Evolutionary conservation across 345 rosid genomes (phyloP).

Genomic region (Gossypium sturtianum): DNA sequence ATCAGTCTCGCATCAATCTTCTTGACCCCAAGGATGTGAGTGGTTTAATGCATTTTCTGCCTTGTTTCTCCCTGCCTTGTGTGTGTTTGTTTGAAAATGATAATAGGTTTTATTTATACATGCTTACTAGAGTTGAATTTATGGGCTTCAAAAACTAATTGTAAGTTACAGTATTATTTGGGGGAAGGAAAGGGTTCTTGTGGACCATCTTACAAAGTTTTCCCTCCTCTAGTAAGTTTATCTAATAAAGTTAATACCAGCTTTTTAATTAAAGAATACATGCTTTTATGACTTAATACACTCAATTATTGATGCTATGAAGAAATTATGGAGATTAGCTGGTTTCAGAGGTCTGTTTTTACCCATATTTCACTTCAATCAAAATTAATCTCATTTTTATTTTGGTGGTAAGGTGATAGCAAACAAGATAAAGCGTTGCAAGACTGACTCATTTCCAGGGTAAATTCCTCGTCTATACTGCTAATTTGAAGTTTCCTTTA

Average conservation of each 20-base stretch:
- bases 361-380: not conserved
- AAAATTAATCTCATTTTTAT: slow-evolving; percentile 25
- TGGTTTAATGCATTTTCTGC: slow-evolving; percentile 7
- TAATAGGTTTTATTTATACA: not conserved
- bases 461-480: slow-evolving; percentile 23
- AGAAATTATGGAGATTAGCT: not conserved
- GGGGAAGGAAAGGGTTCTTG: not conserved
- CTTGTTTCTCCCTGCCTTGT: not conserved
- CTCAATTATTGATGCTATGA: not conserved
- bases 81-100: not conserved
- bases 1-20: slow-evolving; percentile 90
- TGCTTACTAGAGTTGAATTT: not conserved
- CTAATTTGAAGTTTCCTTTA: not conserved
- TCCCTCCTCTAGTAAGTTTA: not conserved
- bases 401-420: slow-evolving; percentile 50
- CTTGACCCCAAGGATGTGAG: slow-evolving; percentile 95
- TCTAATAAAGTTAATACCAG: not conserved
- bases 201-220: not conserved
- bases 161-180: not conserved
- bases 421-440: slow-evolving; percentile 87
- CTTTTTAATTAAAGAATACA: not conserved
- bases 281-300: not conserved
- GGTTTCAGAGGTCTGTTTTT: not conserved
- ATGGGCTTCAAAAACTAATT: not conserved
- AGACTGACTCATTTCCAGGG: slow-evolving; percentile 81